These are phyloP conservation scores for Aspergillus cavernicola DNA, from an alignment of 495 filamentous ascomycete species.

Conservation along the genomic window DNA sequence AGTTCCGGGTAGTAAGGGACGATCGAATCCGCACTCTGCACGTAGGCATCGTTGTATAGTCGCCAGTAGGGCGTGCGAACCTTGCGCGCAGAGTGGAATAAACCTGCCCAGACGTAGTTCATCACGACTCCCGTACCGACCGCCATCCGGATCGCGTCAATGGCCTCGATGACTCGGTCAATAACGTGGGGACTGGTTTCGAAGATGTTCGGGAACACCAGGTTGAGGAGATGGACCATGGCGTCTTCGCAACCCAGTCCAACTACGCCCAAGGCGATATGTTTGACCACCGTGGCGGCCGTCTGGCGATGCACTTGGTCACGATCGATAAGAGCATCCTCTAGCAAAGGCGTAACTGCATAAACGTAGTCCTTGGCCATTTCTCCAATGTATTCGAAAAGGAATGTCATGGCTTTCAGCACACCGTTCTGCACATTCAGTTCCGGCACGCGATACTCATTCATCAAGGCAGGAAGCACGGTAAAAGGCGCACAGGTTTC, in stretches of 20 bases:
- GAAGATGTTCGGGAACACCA: slow-evolving; percentile 95
- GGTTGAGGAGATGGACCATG: slow-evolving; percentile 94
- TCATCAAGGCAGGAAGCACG: slow-evolving; percentile 98
- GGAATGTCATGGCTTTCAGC: slow-evolving; percentile 92
- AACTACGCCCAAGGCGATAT: slow-evolving; percentile 92
- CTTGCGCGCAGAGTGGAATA: slow-evolving; percentile 96
- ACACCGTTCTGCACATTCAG: slow-evolving; percentile 99
- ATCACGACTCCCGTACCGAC: slow-evolving; percentile 86
- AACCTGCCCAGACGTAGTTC: slow-evolving; percentile 96
- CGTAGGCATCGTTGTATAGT: slow-evolving; percentile 96
- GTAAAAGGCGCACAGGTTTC: slow-evolving; percentile 99
- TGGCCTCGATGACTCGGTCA: slow-evolving; percentile 92
- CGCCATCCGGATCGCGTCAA: slow-evolving; percentile 93
- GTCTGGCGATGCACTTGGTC: slow-evolving; percentile 99
- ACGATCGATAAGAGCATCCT: slow-evolving; percentile 95
- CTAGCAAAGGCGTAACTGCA: slow-evolving; percentile 92
- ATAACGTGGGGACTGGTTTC: slow-evolving; percentile 99
- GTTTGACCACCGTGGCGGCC: slow-evolving; percentile 92
- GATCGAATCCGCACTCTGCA: slow-evolving; percentile 88
- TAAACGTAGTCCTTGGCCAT: slow-evolving; percentile 99
- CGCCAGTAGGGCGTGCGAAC: slow-evolving; percentile 92
- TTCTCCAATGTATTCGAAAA: slow-evolving; percentile 99
- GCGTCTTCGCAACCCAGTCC: slow-evolving; percentile 98
- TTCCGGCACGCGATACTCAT: slow-evolving; percentile 98
- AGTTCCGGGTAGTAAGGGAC: slow-evolving; percentile 91